These are phyloP conservation scores for Sungouiozyma intestinalis DNA, from an alignment of 805 yeast species.

Conservation along the genomic window DNA sequence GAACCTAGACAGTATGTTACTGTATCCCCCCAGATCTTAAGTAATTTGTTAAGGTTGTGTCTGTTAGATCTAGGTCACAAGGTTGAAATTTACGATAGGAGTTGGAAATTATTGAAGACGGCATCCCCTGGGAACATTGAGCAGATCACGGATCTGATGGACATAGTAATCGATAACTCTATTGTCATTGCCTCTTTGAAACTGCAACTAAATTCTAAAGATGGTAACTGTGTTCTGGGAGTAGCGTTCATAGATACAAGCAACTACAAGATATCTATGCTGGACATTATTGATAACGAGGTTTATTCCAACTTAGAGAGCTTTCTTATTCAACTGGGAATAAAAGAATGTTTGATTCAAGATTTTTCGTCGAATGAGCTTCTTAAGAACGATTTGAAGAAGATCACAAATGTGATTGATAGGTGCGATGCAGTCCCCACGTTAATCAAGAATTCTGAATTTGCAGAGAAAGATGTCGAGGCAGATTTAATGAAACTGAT, in stretches of 20 bases:
- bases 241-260: constrained; percentile 71
- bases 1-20: constrained; percentile 46
- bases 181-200: constrained; percentile 41
- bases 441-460: constrained; percentile 45
- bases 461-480: constrained; percentile 57
- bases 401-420: constrained; percentile 61
- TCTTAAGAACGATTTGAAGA: constrained; percentile 37
- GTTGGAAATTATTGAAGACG: constrained; percentile 44
- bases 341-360: constrained; percentile 70
- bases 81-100: constrained; percentile 66
- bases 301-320: constrained; percentile 80
- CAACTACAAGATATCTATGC: constrained; percentile 51
- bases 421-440: constrained; percentile 71
- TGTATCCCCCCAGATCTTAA: constrained; percentile 63
- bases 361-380: constrained; percentile 19
- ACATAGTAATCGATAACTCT: constrained; percentile 36
- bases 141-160: constrained; percentile 61
- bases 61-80: constrained; percentile 64
- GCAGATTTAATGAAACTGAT: constrained; percentile 69
- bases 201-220: constrained; percentile 26
- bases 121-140: constrained; percentile 92
- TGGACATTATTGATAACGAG: constrained; percentile 82
- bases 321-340: constrained; percentile 76
- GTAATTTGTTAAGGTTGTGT: constrained; percentile 52
- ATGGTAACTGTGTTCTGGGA: constrained; percentile 46